Evolutionary conservation across 2,329 filamentous ascomycete species (phyloP), one percentile per base, ranked within the genome.

Genomic region (Drechslerella coelobrocha): DNA sequence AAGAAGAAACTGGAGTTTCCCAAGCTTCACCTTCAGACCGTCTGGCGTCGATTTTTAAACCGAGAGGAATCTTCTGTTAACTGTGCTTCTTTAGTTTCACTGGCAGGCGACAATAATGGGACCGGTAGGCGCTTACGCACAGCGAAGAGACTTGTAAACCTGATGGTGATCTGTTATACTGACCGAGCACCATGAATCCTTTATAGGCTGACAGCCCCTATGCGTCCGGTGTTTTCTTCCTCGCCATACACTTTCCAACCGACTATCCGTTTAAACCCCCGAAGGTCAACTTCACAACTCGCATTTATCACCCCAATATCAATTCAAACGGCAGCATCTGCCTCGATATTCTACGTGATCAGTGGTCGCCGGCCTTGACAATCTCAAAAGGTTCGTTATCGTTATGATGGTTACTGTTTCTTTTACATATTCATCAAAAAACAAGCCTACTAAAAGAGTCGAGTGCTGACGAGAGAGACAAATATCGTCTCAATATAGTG

Each of bases 61-160:
- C 34, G 34, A 39, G 34, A 39, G 17, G 34, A 37, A 50, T 9
- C 29, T 43, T 52, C 34, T 51, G 77, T 78, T 78, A 74, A 78
- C 77, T 76, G 75, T 76, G 59, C 65, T 21, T 29, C 54, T 59
- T 77, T 77, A 99, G 93, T 99, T 99, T 80, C 94, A 97, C 88
- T 99, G 94, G 94, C 94, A 99, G 88, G 94, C 94, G 78, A 99
- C 94, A 57, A 99, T 99, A 81, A 99, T 99, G 94, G 94, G 94
- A 82, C 94, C 94, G 80, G 91, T 96, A 88, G 26, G 57, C 34
- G 17, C 3, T 26, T 7, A 47, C 14, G 2, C 10, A 3, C 87
- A 91, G 87, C 66, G 72, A 61, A 56, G 76, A 68, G 72, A 78
- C 75, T 75, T 74, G 12, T 51, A 48, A 73, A 66, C 43, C 59